Evolutionary conservation across 2,329 filamentous ascomycete genomes (phyloP).

Genomic region (Penicillium sp.): DNA sequence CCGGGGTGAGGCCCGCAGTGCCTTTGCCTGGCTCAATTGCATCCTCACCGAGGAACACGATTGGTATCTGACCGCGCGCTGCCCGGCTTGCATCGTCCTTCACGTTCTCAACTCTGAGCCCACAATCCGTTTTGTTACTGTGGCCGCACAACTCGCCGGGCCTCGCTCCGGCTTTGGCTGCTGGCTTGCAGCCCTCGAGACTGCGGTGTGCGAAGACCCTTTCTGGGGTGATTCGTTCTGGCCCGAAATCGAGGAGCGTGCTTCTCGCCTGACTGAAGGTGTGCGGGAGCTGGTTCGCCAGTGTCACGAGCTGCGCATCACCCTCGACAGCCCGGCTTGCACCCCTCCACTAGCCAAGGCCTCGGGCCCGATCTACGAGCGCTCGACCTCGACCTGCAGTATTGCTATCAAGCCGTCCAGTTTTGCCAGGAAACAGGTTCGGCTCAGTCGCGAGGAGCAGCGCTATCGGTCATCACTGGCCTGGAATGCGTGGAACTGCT

Average conservation of each 20-base stretch:
- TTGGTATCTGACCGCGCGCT: conserved; percentile 54
- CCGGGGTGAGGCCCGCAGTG: conserved; percentile 51
- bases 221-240: conserved; percentile 43
- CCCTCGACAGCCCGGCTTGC: conserved; percentile 21
- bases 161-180: conserved; percentile 36
- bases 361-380: conserved; percentile 20
- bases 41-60: conserved; percentile 54
- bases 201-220: conserved; percentile 39
- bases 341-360: conserved; percentile 13
- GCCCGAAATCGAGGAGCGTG: conserved; percentile 40
- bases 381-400: conserved; percentile 17
- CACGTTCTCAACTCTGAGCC: conserved; percentile 44
- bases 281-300: conserved; percentile 39
- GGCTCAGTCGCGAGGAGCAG: conserved; percentile 35
- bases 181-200: conserved; percentile 37
- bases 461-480: conserved; percentile 23
- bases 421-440: conserved; percentile 30
- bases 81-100: conserved; percentile 46
- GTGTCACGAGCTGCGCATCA: conserved; percentile 35
- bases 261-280: conserved; percentile 34
- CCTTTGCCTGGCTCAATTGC: conserved; percentile 57
- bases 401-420: conserved; percentile 29
- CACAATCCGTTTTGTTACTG: conserved; percentile 41
- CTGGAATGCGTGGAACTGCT: conserved; percentile 25
- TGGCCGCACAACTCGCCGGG: conserved; percentile 40